Evolutionary conservation across 176 grass and related monocot genomes (phyloP), one percentile per base, ranked within the genome.

Genomic region (Bolboschoenus planiculmis): DNA sequence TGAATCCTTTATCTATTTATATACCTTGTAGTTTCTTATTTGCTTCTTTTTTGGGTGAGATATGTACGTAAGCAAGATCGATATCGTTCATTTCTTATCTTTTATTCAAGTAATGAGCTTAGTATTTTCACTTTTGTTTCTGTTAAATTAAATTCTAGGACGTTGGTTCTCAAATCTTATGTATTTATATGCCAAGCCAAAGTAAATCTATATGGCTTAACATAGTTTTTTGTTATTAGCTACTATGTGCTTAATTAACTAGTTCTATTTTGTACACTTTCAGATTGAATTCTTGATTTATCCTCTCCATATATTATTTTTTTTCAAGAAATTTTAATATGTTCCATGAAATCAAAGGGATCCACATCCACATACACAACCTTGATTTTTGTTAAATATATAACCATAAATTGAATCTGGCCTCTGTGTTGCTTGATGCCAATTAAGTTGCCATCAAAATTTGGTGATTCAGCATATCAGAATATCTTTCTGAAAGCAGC

Each of bases 91-190:
- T 75, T 50, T 75, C 26, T 50, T 47, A 8, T 75, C 42, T 75
- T 48, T 30, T 31, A 29, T 18, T 76, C 24, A 16, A 75, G 43
- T 50, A 68, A 75, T 16, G 24, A 50, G 26, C 24, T 76, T 10
- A 75, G 24, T 76, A 31, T 76, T 75, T 39, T 30, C 72, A 30
- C 27, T 31, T 76, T 31, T 9, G 24, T 61, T 61, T 51, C 21
- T 76, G 72, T 76, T 76, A 51, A 76, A 76, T 76, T 76, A 51
- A 76, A 76, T 51, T 3, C 72, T 50, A 30, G 11, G 4, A 31
- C 21, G 29, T 76, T 3, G 10, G 43, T 50, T 40, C n/a, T 46
- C 40, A 24, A 43, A 75, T 75, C 10, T 75, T 21, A 50, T 75
- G 70, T 75, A 75, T 75, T 39, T 75, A 75, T 48, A 30, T 48